Base-by-base conservation (phyloP, 2,329 filamentous ascomycete species). In the Cadophora sp. region DNA sequence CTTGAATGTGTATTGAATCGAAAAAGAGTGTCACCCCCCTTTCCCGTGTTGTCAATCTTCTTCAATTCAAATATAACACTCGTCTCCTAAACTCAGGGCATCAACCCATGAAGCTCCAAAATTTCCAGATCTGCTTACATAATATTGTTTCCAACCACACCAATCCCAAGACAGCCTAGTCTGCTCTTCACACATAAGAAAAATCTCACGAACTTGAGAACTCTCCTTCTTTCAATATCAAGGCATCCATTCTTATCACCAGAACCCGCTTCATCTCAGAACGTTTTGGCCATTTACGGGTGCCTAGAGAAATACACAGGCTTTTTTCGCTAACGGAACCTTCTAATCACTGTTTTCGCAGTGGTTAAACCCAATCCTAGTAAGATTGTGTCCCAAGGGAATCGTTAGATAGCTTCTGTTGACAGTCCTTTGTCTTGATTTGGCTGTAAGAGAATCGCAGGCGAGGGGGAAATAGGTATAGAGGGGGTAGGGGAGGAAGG, bases 261-360 rank as follows among this genome's bases (percentile, higher is more conserved):
- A 94, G 89, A 87, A 90, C 85, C 87, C 85, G 84, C 84, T 85
- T 81, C 83, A 79, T 81, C 83, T 88, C 86, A 91, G 86, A 87
- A 89, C 87, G 89, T 91, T 87, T 87, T 93, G 93, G 94, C 89
- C 94, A 97, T 97, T 96, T 86, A 89, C 82, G 82, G 83, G 89
- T 96, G 94, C 92, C 92, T 80, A 97, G 92, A 97, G 79, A 80
- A 83, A 92, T 61, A 62, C 75, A 78, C 90, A 92, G 91, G 91
- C 91, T 92, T 92, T 94, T 94, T 97, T 94, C 94, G 94, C 94
- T 97, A 97, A 92, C 94, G 89, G 92, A 91, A 91, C 92, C 93
- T 94, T 92, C 75, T 82, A 9, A 31, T 34, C 65, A 82, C 80
- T 80, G 19, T n/a, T n/a, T n/a, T n/a, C n/a, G n/a, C n/a, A 4